Base-by-base conservation (phyloP, 2,329 filamentous ascomycete species). In the Colletotrichum truncatum region DNA sequence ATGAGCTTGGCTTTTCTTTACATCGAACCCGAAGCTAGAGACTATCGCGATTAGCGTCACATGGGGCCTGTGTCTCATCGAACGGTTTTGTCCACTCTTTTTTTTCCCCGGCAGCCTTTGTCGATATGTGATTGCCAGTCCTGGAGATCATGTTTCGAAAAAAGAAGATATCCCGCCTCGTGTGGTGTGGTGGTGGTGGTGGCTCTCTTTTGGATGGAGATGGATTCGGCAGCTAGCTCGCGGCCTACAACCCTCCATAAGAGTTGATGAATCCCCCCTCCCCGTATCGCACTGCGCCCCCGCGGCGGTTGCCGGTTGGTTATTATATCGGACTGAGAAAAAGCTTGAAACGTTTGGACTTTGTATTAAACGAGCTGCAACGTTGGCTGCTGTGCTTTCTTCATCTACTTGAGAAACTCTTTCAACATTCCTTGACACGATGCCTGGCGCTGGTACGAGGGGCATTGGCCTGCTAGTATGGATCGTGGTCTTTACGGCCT, bases 401-500 rank as follows among this genome's bases (percentile, higher is more conserved):
- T n/a, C n/a, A n/a, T n/a, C n/a, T n/a, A n/a, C n/a, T n/a, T n/a
- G n/a, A 36, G 32, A 36, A 36, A 36, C 32, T 14, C 32, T 14
- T 14, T 36, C 11, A 28, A n/a, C n/a, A n/a, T 12, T 9, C 5
- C n/a, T 48, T 21, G 34, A n/a, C 61, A 23, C 7, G 10, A 65
- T 65, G 62, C 56, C 62, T 23, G 62, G 62, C 21, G 56, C 62
- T 18, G 62, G 62, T 1, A 11, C 26, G 12, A 65, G 62, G 49
- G 62, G 62, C 62, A 62, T 65, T 12, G 18, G 9, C 41, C 62
- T 65, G 48, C 26, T 65, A 25, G 28, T 62, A 23, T 55, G 56
- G 49, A 60, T 72, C 14, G 21, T 69, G 18, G 21, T 70, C 25
- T 73, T 73, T 16, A 67, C 64, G 6, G 21, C 58, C 12, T 10